These are phyloP conservation scores for Umbilicaria muhlenbergii DNA, from an alignment of 495 filamentous ascomycete genomes.

Conservation along the genomic window DNA sequence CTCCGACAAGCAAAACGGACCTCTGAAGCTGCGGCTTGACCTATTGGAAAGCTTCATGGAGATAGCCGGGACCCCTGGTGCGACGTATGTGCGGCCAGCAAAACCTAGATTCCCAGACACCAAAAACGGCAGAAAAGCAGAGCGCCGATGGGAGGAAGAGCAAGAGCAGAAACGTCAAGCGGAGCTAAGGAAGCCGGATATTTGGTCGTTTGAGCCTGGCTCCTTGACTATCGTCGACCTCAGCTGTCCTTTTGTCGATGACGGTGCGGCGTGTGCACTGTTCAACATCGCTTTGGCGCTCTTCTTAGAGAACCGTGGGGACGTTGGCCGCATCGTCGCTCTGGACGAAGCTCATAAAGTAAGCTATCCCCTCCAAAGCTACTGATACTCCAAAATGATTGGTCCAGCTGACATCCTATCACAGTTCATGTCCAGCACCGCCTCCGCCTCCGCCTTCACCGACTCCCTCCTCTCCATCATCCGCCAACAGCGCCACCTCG, in stretches of 20 bases:
- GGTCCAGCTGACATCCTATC: neutral
- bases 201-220: slow-evolving; percentile 26
- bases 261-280: slow-evolving; percentile 47
- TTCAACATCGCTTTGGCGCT: slow-evolving; percentile 52
- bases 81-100: too few species aligned
- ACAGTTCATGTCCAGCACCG: slow-evolving; percentile 33
- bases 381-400: neutral
- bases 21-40: slow-evolving; percentile 23
- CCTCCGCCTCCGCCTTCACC: slow-evolving; percentile 36
- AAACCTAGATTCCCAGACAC: neutral
- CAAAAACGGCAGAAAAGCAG: neutral
- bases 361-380: neutral
- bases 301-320: slow-evolving; percentile 36
- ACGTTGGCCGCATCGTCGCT: slow-evolving; percentile 33
- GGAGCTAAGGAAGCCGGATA: slow-evolving; percentile 4
- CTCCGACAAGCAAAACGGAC: slow-evolving; percentile 15
- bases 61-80: neutral
- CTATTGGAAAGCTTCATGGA: slow-evolving; percentile 30
- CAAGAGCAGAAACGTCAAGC: slow-evolving; percentile 2
- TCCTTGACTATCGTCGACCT: slow-evolving; percentile 60
- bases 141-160: neutral
- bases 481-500: slow-evolving; percentile 56
- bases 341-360: slow-evolving; percentile 47
- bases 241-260: slow-evolving; percentile 53
- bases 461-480: slow-evolving; percentile 48